These are phyloP conservation scores for Lenwebbia sp. DNA, from an alignment of 345 rosid genomes.

Conservation along the genomic window DNA sequence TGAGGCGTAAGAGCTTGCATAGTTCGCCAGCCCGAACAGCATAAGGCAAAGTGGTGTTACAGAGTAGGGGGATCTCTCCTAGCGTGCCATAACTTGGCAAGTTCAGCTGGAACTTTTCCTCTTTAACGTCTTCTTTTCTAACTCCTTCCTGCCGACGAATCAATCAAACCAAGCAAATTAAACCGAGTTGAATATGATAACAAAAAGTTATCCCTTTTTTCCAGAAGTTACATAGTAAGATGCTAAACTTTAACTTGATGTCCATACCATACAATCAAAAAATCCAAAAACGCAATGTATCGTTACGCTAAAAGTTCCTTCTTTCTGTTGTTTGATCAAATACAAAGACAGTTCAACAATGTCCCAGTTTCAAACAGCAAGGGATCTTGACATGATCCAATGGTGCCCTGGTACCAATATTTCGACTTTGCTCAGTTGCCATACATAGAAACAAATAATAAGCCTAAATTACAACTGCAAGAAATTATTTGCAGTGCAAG, in stretches of 20 bases:
- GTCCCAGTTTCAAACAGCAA: background rate
- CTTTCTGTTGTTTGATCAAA: background rate
- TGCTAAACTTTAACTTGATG: background rate
- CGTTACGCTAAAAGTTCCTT: background rate
- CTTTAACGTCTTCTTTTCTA: constrained; percentile 25
- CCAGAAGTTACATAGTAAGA: background rate
- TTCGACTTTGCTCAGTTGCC: background rate
- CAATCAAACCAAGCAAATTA: background rate
- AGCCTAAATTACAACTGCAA: background rate
- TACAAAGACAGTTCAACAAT: background rate
- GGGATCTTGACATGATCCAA: background rate
- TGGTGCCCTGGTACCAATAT: background rate
- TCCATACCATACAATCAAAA: background rate
- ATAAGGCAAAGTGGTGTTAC: constrained; percentile 56
- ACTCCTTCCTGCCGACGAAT: constrained; percentile 46
- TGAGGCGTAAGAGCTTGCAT: constrained; percentile 56
- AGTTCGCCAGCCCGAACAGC: constrained; percentile 46
- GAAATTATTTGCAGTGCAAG: background rate
- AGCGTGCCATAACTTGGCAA: constrained; percentile 33
- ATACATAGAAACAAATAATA: background rate
- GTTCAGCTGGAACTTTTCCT: constrained; percentile 7
- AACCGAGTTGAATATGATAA: background rate
- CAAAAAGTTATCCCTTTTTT: background rate
- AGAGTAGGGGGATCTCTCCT: constrained; percentile 66
- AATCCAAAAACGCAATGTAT: background rate